A percentile compares a stretch with the other conserved stretches of the same genome.
Conservation (phyloP, 2,329 filamentous ascomycete species). For the Colletotrichum higginsianum region DNA sequence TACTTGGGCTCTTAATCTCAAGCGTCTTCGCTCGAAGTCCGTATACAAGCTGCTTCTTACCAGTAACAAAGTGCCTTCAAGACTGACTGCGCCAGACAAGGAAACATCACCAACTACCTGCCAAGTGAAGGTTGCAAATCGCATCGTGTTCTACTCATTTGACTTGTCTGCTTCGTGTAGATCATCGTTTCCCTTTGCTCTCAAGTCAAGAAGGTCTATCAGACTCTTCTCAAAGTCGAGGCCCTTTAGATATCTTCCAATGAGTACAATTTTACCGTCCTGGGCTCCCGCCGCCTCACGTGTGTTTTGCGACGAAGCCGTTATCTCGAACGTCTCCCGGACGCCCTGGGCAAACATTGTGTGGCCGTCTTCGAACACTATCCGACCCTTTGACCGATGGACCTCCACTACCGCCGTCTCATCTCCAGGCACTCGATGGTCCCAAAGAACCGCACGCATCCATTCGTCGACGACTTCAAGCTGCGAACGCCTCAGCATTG, state of each 20-base stretch:
- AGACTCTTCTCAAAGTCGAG: constrained; percentile 67
- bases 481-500: constrained; percentile 69
- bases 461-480: constrained; percentile 81
- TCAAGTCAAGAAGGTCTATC: constrained; percentile 4
- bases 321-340: constrained; percentile 92
- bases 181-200: constrained; percentile 1
- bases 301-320: constrained; percentile 68
- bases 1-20: not conserved
- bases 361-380: constrained; percentile 75
- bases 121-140: not conserved
- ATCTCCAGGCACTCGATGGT: constrained; percentile 71
- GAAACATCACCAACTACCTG: not conserved
- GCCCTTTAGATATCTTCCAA: constrained; percentile 69
- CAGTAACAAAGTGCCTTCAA: not conserved
- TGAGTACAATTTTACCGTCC: constrained; percentile 74
- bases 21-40: not conserved
- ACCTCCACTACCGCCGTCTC: constrained; percentile 76
- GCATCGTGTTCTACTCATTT: not conserved
- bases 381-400: constrained; percentile 87
- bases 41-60: too few species aligned
- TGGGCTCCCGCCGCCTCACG: constrained; percentile 47
- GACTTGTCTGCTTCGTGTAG: too few species aligned
- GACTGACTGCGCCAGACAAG: not conserved
- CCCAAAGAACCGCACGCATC: constrained; percentile 89
- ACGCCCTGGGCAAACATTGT: constrained; percentile 91